Evolutionary conservation across 2,329 filamentous ascomycete species (phyloP).

Genomic region (Diplodia corticola): DNA sequence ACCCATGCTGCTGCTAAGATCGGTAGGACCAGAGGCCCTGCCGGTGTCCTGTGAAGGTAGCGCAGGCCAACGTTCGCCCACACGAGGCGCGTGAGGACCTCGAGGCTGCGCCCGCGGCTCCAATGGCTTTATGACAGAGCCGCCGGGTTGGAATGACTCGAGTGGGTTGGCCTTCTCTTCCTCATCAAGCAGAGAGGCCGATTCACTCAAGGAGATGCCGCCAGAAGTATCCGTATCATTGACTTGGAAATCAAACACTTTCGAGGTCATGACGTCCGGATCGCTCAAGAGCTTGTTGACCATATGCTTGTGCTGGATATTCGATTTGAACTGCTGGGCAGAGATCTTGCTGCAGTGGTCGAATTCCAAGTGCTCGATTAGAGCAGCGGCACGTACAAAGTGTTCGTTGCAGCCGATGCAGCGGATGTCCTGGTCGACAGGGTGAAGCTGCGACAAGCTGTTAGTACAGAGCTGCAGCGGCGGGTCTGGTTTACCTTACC

Average conservation of each 20-base stretch:
- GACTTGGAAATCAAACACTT: slow-evolving; percentile 24
- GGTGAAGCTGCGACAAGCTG: slow-evolving; percentile 46
- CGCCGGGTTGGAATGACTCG: not conserved
- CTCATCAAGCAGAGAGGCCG: not conserved
- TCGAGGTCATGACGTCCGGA: slow-evolving; percentile 6
- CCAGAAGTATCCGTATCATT: not conserved
- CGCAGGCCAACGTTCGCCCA: slow-evolving; percentile 2
- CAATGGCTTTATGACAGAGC: not conserved
- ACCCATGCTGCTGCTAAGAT: not conserved
- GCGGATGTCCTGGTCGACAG: slow-evolving; percentile 49
- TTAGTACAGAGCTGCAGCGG: not conserved
- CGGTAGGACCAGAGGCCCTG: not conserved
- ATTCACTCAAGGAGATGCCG: not conserved
- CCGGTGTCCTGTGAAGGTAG: not conserved
- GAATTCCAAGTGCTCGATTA: slow-evolving; percentile 58
- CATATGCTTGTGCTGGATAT: slow-evolving; percentile 54
- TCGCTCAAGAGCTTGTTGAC: slow-evolving; percentile 40
- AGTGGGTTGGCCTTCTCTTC: not conserved
- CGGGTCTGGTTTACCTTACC: slow-evolving; percentile 37
- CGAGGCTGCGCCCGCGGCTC: not conserved
- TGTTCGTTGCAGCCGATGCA: slow-evolving; percentile 54
- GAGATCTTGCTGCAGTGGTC: slow-evolving; percentile 51
- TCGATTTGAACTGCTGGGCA: slow-evolving; percentile 46
- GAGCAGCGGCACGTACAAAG: slow-evolving; percentile 51
- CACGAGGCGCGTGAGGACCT: not conserved